A percentile compares a stretch with the other conserved stretches of the same genome.
These are phyloP conservation scores for Juglanconis oblonga DNA, from an alignment of 2,329 filamentous ascomycete species.

Conservation along the genomic window DNA sequence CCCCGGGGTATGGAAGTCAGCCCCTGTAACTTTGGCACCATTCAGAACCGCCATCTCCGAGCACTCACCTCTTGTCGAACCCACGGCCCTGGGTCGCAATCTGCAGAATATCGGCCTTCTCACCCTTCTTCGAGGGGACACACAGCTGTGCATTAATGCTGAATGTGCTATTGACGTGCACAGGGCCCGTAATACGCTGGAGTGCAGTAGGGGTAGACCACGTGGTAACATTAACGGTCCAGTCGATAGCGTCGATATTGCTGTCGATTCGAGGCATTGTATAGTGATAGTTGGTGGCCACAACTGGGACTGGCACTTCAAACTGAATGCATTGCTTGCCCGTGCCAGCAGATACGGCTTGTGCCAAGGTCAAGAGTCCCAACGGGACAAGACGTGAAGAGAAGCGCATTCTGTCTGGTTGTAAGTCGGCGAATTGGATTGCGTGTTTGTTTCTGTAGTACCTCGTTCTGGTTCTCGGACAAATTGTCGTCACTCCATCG, in stretches of 20 bases:
- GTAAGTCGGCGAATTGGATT: not conserved
- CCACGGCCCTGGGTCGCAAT: conserved; percentile 41
- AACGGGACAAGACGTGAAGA: not conserved
- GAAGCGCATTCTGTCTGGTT: not conserved
- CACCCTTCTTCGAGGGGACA: conserved; percentile 17
- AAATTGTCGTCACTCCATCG: too few species aligned
- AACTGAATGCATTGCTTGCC: conserved; percentile 14
- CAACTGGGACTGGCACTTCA: conserved; percentile 15
- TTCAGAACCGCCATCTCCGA: not conserved
- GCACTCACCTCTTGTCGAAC: conserved; percentile 44
- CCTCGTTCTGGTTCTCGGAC: too few species aligned
- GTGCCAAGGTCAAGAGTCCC: not conserved
- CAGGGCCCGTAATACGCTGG: conserved; percentile 13
- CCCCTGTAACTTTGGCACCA: too few species aligned
- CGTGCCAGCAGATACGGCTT: not conserved
- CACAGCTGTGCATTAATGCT: conserved; percentile 24
- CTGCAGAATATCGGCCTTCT: conserved; percentile 29
- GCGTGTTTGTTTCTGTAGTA: too few species aligned
- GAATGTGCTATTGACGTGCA: conserved; percentile 20
- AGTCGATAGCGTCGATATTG: conserved; percentile 26
- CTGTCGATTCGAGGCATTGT: conserved; percentile 25
- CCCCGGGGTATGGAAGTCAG: too few species aligned
- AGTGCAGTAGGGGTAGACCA: conserved; percentile 17
- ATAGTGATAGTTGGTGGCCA: conserved; percentile 18
- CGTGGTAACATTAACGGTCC: conserved; percentile 22